These are phyloP conservation scores for Candida palmyrensis DNA, from an alignment of 805 yeast species.

Conservation along the genomic window DNA sequence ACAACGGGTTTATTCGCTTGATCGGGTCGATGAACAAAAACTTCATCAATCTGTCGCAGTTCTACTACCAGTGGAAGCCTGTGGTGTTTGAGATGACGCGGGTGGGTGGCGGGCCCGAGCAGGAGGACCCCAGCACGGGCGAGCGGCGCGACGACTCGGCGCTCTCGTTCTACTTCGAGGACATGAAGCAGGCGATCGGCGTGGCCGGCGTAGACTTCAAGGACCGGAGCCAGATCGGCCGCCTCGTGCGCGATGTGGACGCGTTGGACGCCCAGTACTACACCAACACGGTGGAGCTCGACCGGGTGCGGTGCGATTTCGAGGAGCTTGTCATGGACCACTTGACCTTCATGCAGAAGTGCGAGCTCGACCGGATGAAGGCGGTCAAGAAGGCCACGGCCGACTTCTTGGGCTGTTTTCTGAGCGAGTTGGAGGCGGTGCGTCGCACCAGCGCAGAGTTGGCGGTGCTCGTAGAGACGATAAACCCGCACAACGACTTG, in stretches of 20 bases:
- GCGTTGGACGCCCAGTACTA: constrained; percentile 51
- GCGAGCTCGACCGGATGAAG: constrained; percentile 71
- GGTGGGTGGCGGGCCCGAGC: constrained; percentile 6
- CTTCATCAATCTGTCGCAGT: constrained; percentile 71
- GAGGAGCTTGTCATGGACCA: constrained; percentile 74
- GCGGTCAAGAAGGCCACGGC: constrained; percentile 72
- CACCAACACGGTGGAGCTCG: constrained; percentile 52
- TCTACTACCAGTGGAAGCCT: constrained; percentile 78
- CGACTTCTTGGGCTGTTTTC: constrained; percentile 64
- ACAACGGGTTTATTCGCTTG: constrained; percentile 54
- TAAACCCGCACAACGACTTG: constrained; percentile 66
- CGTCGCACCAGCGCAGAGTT: constrained; percentile 58
- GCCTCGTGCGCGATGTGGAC: constrained; percentile 52
- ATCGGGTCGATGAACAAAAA: constrained; percentile 55
- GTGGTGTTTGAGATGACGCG: constrained; percentile 50
- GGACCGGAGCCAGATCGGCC: constrained; percentile 49
- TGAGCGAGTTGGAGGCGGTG: constrained; percentile 54
- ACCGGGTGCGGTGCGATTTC: constrained; percentile 61
- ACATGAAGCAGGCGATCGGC: constrained; percentile 42
- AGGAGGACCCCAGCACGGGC: neutral
- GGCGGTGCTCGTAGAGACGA: constrained; percentile 61
- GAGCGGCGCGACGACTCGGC: constrained; percentile 6
- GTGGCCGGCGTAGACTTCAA: constrained; percentile 35
- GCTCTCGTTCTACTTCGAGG: constrained; percentile 33
- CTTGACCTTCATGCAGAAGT: constrained; percentile 70